Conservation (phyloP, 371 early-diverging fungal genomes). For the Syncephalastrum contaminatum region DNA sequence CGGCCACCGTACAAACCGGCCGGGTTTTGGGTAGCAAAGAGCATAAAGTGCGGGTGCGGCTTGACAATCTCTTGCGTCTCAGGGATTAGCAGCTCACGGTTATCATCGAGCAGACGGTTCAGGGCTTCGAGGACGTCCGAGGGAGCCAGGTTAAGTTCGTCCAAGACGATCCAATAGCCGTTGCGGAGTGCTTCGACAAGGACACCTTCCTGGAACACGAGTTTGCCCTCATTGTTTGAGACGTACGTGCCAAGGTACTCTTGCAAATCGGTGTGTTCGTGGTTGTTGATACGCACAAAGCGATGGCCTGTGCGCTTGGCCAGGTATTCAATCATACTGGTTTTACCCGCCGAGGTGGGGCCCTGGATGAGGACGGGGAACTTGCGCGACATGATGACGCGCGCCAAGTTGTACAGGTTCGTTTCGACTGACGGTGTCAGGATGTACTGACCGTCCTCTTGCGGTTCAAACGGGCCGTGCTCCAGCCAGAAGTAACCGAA, state of each 20-base stretch:
- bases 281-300: conserved; percentile 99
- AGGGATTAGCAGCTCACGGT: conserved; percentile 96
- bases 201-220: conserved; percentile 97
- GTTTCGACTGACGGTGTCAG: conserved; percentile 85
- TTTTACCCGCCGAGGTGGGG: conserved; percentile 99
- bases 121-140: conserved; percentile 99
- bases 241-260: conserved; percentile 98
- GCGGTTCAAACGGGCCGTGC: conserved; percentile 58
- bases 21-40: conserved; percentile 99
- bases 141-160: conserved; percentile 99
- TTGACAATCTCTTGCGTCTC: conserved; percentile 96
- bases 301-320: conserved; percentile 92
- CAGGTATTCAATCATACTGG: conserved; percentile 97
- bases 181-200: conserved; percentile 94
- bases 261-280: conserved; percentile 99
- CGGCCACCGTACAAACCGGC: conserved; percentile 99
- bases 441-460: conserved; percentile 72
- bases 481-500: conserved; percentile 89
- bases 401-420: conserved; percentile 86
- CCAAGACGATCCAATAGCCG: conserved; percentile 99
- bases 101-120: conserved; percentile 99
- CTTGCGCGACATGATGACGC: conserved; percentile 89
- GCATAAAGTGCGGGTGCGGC: conserved; percentile 97
- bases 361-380: conserved; percentile 99
- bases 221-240: conserved; percentile 74